Percentiles rank a stretch among this genome's conserved stretches.
Conservation (phyloP, 768 basidiomycete species). For the Suillus sp. region DNA sequence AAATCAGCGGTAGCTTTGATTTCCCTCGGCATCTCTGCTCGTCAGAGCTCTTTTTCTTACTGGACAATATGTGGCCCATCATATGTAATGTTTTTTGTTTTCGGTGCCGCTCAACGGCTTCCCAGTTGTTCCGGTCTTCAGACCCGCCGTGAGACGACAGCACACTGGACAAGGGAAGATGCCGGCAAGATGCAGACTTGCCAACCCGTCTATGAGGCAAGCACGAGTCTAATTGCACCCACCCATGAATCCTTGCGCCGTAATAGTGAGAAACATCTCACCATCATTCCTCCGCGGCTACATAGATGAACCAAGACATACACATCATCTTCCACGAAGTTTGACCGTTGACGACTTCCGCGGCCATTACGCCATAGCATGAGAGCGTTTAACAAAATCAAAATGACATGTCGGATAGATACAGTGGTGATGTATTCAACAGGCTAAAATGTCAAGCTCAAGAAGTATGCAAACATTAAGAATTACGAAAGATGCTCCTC, state of each 20-base stretch:
- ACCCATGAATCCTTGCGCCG: not conserved
- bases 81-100: not conserved
- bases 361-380: not conserved
- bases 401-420: constrained; percentile 6
- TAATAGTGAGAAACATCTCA: constrained; percentile 2
- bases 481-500: constrained; percentile 7
- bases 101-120: not conserved
- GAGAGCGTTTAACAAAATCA: not conserved
- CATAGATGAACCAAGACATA: not conserved
- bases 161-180: not conserved
- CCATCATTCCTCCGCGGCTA: not conserved
- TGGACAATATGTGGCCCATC: not conserved
- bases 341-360: not conserved
- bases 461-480: constrained; percentile 9
- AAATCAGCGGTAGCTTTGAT: constrained; percentile 17
- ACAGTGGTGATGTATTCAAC: constrained; percentile 9
- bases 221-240: not conserved
- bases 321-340: not conserved
- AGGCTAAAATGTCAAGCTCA: constrained; percentile 3
- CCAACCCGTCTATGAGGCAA: not conserved
- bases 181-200: not conserved
- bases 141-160: not conserved
- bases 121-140: not conserved
- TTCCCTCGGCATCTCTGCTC: not conserved
- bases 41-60: not conserved